Base-by-base conservation (phyloP, 768 basidiomycete species). In the Tephrocybe sp. region DNA sequence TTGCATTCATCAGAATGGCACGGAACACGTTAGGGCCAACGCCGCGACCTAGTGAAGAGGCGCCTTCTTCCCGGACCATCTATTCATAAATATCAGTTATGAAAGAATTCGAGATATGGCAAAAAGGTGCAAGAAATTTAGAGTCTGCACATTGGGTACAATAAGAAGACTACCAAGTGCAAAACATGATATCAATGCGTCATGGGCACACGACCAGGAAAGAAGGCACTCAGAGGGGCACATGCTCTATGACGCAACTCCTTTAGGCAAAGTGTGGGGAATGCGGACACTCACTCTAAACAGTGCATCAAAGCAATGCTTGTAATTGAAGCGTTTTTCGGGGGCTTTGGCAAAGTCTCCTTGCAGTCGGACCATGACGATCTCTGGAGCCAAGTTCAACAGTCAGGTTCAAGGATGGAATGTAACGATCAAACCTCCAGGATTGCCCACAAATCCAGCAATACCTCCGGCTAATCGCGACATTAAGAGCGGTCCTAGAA, bases 61-160 rank as follows among this genome's bases (percentile, higher is more conserved):
- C 53, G 3, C 92, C 92, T 67, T 95, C 92, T 64, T 94, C 91
- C 1, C 83, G 78, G 10, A 92, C 80, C 89, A 95, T 94, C 85
- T 90, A 56, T 15, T 30, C 45, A 25, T 40, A 24, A 39, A 56
- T 42, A 52, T 39, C 34, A 54, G 27, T 39, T 34, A 31, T 4
- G 11, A 29, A 27, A 15, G 19, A 21, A 22, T 27, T 29, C 41
- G 40, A 33, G 29, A 42, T 36, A 47, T 19, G 19, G 15, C 12
- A 15, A 12, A 15, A 22, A 2, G 9, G 10, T 13, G 18, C 11
- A 36, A 27, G n/a, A n/a, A n/a, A n/a, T n/a, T n/a, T 37, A 10
- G n/a, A 29, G 16, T 30, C 27, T 10, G 19, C 25, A 38, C 13
- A 37, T 21, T 12, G 37, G 29, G 37, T 19, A 39, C 24, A n/a